phyloP scores from a whole-genome alignment of 2,329 filamentous ascomycete genomes.

The Aspergillus japonicus region DNA sequence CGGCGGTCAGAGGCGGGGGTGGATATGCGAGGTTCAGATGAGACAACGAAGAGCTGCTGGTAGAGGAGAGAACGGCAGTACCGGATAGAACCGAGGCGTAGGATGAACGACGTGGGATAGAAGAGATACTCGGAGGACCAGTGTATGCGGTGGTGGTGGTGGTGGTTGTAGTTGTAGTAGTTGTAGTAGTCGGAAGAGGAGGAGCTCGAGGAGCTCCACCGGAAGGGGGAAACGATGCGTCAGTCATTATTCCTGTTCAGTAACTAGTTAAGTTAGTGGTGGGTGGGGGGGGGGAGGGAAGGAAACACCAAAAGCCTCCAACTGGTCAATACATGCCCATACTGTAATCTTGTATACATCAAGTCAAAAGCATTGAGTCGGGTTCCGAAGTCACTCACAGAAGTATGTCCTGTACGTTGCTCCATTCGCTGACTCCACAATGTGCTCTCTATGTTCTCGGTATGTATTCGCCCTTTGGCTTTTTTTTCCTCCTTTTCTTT shows the following conservation, averaged over 20 bases:
- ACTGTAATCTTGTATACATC: neutral
- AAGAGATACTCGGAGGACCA: conserved; percentile 34
- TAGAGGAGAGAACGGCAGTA: conserved; percentile 42
- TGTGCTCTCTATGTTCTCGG: neutral
- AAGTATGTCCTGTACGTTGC: neutral
- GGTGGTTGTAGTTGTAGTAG: conserved; percentile 21
- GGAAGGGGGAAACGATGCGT: conserved; percentile 43
- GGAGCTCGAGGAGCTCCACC: conserved; percentile 39
- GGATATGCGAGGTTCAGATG: conserved; percentile 47
- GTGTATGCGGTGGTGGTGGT: conserved; percentile 33
- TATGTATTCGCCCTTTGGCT: neutral
- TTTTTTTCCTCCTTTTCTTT: neutral
- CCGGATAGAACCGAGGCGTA: conserved; percentile 63
- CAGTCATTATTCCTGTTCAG: conserved; percentile 37
- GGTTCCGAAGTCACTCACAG: neutral
- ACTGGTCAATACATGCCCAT: neutral
- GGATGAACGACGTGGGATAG: conserved; percentile 55
- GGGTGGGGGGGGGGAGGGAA: conserved; percentile 9
- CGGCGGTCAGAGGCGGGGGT: conserved; percentile 34
- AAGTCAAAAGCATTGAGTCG: neutral
- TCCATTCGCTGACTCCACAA: neutral
- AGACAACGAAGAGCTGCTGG: conserved; percentile 50
- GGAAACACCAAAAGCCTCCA: conserved; percentile 1
- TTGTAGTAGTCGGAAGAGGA: conserved; percentile 4
- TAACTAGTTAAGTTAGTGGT: conserved; percentile 14